Evolutionary conservation across 2,329 filamentous ascomycete species (phyloP), one percentile per base, ranked within the genome.

Genomic region (Fusarium torulosum): DNA sequence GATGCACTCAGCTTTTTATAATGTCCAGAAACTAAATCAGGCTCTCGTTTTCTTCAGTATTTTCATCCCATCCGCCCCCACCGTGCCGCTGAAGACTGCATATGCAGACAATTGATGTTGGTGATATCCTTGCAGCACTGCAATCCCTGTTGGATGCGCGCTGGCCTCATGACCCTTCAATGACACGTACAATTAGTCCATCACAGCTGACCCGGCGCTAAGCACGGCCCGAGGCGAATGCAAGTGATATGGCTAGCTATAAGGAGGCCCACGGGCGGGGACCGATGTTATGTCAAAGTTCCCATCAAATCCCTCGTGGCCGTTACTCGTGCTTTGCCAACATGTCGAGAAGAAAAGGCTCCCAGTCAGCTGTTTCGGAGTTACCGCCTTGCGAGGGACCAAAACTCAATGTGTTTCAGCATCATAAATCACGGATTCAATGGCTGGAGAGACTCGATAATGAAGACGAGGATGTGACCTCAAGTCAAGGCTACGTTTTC

Each of bases 361-460:
- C 38, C 15, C 17, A 7, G 5, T 31, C 59, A 19, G 46, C 42
- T 23, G 31, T 46, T 35, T 47, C 43, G 35, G 33, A 58, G 44
- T 49, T 71, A 17, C 69, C 69, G 4, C 59, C 46, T 7, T 72
- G 67, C 29, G 25, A 57, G 4, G 69, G 67, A 5, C 69, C 67
- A n/a, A 65, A 69, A 17, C 60, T 72, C 4, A 4, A 33, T 4
- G 6, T 40, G 14, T 71, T 72, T 47, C 52, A 44, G 19, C 11
- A 71, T 35, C 63, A 70, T 25, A 43, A 46, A n/a, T 66, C 60
- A 1, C 52, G n/a, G 1, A 72, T 72, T 29, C 29, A 66, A 49
- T 72, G 69, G 69, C 29, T 69, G 9, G 67, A 67, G 42, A 67
- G 67, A 42, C 43, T 71, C 6, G 31, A 33, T 21, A 40, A 57